Evolutionary conservation across 1,284 basidiomycete genomes (phyloP).

Genomic region (Tranzscheliella williamsii): DNA sequence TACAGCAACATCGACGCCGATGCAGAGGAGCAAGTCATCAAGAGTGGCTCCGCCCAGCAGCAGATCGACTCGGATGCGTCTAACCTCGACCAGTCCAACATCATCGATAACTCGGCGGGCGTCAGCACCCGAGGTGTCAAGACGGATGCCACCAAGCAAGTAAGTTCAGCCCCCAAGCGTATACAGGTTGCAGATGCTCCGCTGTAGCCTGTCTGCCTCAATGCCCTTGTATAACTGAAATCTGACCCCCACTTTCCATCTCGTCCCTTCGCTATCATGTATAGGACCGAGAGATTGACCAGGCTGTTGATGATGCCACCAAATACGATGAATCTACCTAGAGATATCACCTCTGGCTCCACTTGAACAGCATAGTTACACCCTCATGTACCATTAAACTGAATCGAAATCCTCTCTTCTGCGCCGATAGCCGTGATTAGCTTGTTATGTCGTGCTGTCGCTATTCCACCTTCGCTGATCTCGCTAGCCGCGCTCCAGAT

Average conservation of each 20-base stretch:
- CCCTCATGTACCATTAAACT: too few relatives aligned
- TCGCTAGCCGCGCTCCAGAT: too few relatives aligned
- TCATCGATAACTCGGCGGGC: slow-evolving; percentile 42
- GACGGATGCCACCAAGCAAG: slow-evolving; percentile 40
- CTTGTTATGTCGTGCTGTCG: too few relatives aligned
- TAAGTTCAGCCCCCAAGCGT: slow-evolving; percentile 15
- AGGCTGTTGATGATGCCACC: slow-evolving; percentile 33
- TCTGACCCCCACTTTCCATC: background rate
- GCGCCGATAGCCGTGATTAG: too few relatives aligned
- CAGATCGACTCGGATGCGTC: slow-evolving; percentile 28
- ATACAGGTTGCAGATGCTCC: too few relatives aligned
- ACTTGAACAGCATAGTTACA: too few relatives aligned
- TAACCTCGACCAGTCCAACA: slow-evolving; percentile 38
- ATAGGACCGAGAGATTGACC: slow-evolving; percentile 39
- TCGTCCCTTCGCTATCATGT: background rate
- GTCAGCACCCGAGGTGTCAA: slow-evolving; percentile 39
- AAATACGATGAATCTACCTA: slow-evolving; percentile 12
- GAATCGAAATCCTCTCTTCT: too few relatives aligned
- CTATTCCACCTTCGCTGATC: too few relatives aligned
- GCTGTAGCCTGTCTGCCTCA: too few relatives aligned
- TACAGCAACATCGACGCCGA: slow-evolving; percentile 38
- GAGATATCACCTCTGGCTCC: too few relatives aligned
- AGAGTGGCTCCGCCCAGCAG: slow-evolving; percentile 21
- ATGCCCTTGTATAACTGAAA: too few relatives aligned
- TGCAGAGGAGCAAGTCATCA: slow-evolving; percentile 30